Evolutionary conservation across 2,329 filamentous ascomycete species (phyloP).

Genomic region (Chaetomium globosum): DNA sequence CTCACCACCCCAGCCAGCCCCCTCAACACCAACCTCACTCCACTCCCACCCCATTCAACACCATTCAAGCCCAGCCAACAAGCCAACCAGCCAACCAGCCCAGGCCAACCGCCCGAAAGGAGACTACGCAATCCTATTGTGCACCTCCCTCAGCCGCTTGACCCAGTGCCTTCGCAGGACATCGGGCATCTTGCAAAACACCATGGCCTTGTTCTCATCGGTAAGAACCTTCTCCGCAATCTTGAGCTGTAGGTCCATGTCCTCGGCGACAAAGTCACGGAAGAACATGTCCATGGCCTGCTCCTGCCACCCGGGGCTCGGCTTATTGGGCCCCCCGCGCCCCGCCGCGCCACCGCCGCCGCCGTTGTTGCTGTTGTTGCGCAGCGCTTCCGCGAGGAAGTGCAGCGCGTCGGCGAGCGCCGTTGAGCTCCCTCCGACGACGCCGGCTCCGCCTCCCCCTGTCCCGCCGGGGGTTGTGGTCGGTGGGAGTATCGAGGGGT

Average conservation of each 20-base stretch:
- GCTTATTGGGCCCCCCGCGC: neutral
- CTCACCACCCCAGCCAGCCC: neutral
- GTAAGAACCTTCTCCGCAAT: slow-evolving; percentile 61
- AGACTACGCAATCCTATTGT: slow-evolving; percentile 30
- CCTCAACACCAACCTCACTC: neutral
- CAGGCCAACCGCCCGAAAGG: neutral
- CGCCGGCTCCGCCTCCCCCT: neutral
- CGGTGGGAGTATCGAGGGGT: neutral
- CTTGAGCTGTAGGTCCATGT: slow-evolving; percentile 61
- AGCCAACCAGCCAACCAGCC: neutral
- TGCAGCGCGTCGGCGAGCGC: slow-evolving; percentile 34
- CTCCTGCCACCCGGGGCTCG: slow-evolving; percentile 55
- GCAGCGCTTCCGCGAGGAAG: slow-evolving; percentile 48
- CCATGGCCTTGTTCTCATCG: slow-evolving; percentile 63
- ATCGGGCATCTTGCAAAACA: slow-evolving; percentile 64
- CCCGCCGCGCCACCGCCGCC: slow-evolving; percentile 13
- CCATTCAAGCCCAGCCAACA: neutral
- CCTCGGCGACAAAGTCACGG: slow-evolving; percentile 59
- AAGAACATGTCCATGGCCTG: slow-evolving; percentile 63
- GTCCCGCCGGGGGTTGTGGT: neutral
- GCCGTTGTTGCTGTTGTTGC: slow-evolving; percentile 36
- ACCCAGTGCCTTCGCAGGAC: slow-evolving; percentile 60
- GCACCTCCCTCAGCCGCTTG: slow-evolving; percentile 53
- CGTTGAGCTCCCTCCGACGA: neutral
- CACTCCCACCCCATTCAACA: too few species aligned